Evolutionary conservation across 352 stramenopile species (phyloP), one percentile per base, ranked within the genome.

Genomic region (Phytophthora idaei): DNA sequence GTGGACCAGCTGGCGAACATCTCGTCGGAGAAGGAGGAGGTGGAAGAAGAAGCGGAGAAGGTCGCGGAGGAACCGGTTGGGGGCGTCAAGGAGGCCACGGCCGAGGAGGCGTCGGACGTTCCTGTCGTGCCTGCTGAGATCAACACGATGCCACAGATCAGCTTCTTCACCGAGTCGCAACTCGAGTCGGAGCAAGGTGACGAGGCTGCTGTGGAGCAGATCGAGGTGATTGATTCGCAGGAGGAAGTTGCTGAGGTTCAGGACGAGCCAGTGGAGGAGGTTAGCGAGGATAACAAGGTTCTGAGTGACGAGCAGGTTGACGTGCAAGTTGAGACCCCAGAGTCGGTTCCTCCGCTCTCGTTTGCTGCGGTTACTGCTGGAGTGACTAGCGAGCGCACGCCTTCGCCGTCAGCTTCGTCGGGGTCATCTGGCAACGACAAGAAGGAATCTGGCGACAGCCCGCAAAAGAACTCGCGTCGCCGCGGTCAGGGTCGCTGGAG

Each of bases 141-240:
- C 9, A 77, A 89, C 17, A 71, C 76, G 21, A 64, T 90, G 60
- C 83, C 87, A 5, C 67, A 92, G 29, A 92, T 95, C 61, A 95
- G 90, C 57, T 95, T 95, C 61, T 93, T 95, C 45, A 90, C 87
- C 0, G 87, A 95, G n/a, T 90, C 85, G 10, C 74, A 87, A 39
- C 46, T 92, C 0, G 82, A 90, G 21, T 34, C 57, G 9, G 52
- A 76, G 8, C 54, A 74, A 3, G 57, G 10, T 61, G 41, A 55
- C 37, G 36, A 72, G n/a, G 28, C 25, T 27, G 4, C n/a, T 58
- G 28, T 29, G 28, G 57, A 67, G 14, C 28, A 48, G 47, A 42
- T 21, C 25, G 52, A 61, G 28, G 47, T 50, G 39, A 28, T 17
- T 10, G 52, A 65, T 25, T 12, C 42, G 31, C 54, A 63, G 15